These are phyloP conservation scores for Camelina neglecta DNA, from an alignment of 345 rosid genomes.

Conservation along the genomic window DNA sequence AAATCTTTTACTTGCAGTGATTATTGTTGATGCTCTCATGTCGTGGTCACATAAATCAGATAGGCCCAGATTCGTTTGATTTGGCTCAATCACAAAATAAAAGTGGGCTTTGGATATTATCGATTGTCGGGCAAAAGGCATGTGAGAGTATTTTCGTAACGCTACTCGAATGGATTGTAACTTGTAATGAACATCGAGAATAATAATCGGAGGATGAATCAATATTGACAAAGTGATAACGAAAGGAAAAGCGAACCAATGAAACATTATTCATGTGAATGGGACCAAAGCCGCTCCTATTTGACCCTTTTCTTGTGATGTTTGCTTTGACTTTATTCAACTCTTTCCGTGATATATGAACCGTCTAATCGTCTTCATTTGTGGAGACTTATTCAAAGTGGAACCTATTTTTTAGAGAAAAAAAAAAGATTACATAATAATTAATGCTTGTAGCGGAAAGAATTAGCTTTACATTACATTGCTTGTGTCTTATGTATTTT, in stretches of 20 bases:
- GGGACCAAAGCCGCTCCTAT: not conserved
- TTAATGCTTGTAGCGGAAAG: constrained; percentile 16
- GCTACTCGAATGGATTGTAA: not conserved
- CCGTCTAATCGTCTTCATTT: constrained; percentile 17
- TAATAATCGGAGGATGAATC: not conserved
- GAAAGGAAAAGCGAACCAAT: not conserved
- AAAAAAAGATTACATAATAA: not conserved
- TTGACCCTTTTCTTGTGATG: constrained; percentile 30
- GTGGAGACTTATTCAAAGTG: not conserved
- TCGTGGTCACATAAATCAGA: not conserved
- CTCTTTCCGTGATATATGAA: constrained; percentile 32
- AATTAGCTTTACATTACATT: constrained; percentile 19
- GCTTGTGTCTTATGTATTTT: constrained; percentile 3
- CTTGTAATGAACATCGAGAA: not conserved
- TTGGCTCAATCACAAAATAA: not conserved
- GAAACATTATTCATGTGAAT: constrained; percentile 10
- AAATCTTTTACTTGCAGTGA: not conserved
- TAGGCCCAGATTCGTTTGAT: not conserved
- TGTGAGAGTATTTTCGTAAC: not conserved
- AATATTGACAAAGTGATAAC: constrained; percentile 23
- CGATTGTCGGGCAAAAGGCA: not conserved
- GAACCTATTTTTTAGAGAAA: not conserved
- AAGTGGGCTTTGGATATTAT: not conserved
- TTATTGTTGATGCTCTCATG: not conserved
- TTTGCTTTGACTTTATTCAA: constrained; percentile 36